phyloP scores from a whole-genome alignment of 768 basidiomycete species.

The Tricholoma bakamatsutake region DNA sequence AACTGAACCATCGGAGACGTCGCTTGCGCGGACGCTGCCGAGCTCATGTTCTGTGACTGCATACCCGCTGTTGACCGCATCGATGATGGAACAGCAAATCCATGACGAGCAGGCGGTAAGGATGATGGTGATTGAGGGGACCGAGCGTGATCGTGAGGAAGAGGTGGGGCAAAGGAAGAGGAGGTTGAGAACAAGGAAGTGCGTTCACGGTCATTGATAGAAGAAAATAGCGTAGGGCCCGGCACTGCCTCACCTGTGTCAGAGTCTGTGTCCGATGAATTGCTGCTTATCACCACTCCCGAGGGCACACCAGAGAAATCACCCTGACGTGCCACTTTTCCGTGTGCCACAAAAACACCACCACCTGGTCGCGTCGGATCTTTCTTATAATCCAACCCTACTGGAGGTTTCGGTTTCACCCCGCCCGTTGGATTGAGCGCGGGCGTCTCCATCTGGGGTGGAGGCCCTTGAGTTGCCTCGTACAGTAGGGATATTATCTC shows the following conservation, averaged over 20 bases:
- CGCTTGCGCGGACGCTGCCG: constrained; percentile 1
- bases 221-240: constrained; percentile 14
- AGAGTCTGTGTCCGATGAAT: constrained; percentile 36
- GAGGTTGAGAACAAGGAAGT: constrained; percentile 27
- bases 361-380: constrained; percentile 82
- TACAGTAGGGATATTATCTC: constrained; percentile 91
- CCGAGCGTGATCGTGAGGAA: constrained; percentile 17
- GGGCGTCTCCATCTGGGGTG: constrained; percentile 47
- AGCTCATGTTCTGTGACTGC: constrained; percentile 9
- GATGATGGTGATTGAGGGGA: constrained; percentile 11
- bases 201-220: constrained; percentile 32
- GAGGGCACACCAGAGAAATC: constrained; percentile 50
- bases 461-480: constrained; percentile 84
- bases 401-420: constrained; percentile 48
- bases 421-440: constrained; percentile 77
- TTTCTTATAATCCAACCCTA: constrained; percentile 64
- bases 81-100: constrained; percentile 18
- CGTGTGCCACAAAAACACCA: constrained; percentile 73
- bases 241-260: constrained; percentile 32
- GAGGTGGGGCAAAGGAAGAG: constrained; percentile 30
- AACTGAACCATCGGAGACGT: constrained; percentile 50
- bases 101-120: constrained; percentile 12
- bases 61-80: constrained; percentile 22
- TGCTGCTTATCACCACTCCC: constrained; percentile 46
- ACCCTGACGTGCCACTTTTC: constrained; percentile 35